Conservation (phyloP, 768 basidiomycete species). For the Erythrobasidium yunnanense region DNA sequence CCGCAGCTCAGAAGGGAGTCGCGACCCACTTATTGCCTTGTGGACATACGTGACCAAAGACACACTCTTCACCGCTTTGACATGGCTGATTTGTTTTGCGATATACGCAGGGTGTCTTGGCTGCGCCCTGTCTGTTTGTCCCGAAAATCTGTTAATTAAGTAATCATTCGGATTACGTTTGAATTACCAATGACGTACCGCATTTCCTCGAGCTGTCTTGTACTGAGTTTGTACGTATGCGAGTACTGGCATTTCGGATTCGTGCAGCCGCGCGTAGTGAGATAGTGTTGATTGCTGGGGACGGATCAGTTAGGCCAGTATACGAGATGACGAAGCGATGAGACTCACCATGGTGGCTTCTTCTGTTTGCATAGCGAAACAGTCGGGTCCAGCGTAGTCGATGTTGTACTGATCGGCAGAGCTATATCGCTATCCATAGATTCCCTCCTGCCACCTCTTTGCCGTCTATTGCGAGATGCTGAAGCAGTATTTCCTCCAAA, state of each 20-base stretch:
- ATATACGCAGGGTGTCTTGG: slow-evolving; percentile 16
- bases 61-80: slow-evolving; percentile 17
- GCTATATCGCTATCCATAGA: no score
- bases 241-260: slow-evolving; percentile 23
- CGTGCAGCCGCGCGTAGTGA: slow-evolving; percentile 5
- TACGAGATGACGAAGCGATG: background rate
- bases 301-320: background rate
- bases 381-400: slow-evolving; percentile 4
- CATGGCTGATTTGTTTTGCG: slow-evolving; percentile 4
- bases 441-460: no score
- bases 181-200: background rate
- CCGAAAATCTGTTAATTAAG: background rate
- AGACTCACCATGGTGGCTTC: slow-evolving; percentile 22
- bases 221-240: slow-evolving; percentile 8
- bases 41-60: slow-evolving; percentile 22
- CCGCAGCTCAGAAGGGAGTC: background rate
- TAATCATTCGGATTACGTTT: background rate
- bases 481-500: no score
- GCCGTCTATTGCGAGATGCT: no score
- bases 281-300: slow-evolving; percentile 15
- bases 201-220: slow-evolving; percentile 19
- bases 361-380: slow-evolving; percentile 22
- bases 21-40: slow-evolving; percentile 18
- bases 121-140: background rate
- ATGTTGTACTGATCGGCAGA: no score